Evolutionary conservation across 371 early-diverging fungal genomes (phyloP), one percentile per base, ranked within the genome.

Genomic region (Mucor mucedo): DNA sequence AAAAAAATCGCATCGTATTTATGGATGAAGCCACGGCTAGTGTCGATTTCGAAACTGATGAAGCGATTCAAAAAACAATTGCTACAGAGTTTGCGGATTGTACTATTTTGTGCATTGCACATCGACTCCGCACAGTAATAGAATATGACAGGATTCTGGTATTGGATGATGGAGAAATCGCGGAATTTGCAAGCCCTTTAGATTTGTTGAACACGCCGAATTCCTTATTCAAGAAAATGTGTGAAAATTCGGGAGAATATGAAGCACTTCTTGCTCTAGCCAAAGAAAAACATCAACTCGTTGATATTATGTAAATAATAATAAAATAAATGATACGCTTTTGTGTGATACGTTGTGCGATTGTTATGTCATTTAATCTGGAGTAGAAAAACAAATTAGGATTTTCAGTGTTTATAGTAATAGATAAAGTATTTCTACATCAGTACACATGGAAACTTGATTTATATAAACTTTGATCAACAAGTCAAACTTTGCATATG

Each of bases 1-100:
- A 86, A 63, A 84, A 86, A 44, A 85, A 90, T 35, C 72, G 83
- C 60, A 79, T 91, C 56, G 91, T 95, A 39, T 83, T 97, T 41
- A 77, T 97, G 83, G 96, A 97, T 64, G 95, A 95, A 72, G 92
- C 95, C 0, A 94, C 95, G 0, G 86, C 94, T 0, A 87, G 84
- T 10, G 87, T 95, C 30, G 95, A 95, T 67, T 77, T 86, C 61
- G 84, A 84, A 16, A 88, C 92, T 3, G 93, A 94, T 57, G 78
- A 85, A 52, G 73, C 84, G 70, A 92, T 95, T 62, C 94, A 93
- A 62, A 68, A 79, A 33, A 93, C 93, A 2, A 95, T 97, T 60
- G 85, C 93, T 29, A 58, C 75, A 27, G 90, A 90, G 60, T 90
- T 90, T 67, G 60, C 61, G 16, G 63, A 86, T 54, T 82, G 87